phyloP scores from a whole-genome alignment of 805 yeast genomes.

The fission yeast (Schizosaccharomyces pombe) region DNA sequence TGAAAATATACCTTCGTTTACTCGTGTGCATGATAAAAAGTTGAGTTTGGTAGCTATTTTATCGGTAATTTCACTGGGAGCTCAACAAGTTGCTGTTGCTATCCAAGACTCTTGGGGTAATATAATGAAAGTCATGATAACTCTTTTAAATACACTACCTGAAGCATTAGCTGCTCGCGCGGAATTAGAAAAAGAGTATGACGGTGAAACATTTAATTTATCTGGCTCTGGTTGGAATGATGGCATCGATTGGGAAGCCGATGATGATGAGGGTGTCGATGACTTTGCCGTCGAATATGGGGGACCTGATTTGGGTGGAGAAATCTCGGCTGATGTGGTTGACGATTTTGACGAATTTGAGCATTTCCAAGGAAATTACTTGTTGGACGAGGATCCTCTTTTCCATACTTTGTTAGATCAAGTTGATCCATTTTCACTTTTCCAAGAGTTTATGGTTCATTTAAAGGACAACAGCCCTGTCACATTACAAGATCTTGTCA shows the following conservation, averaged over 20 bases:
- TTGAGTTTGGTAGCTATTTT: slow-evolving; percentile 46
- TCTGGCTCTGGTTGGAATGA: neutral
- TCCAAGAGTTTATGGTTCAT: slow-evolving; percentile 18
- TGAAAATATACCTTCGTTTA: slow-evolving; percentile 27
- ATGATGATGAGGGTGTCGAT: slow-evolving; percentile 15
- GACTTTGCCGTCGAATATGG: slow-evolving; percentile 13
- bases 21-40: slow-evolving; percentile 62
- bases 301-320: slow-evolving; percentile 13
- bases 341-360: slow-evolving; percentile 15
- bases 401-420: slow-evolving; percentile 58
- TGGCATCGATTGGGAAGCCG: slow-evolving; percentile 13
- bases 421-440: slow-evolving; percentile 44
- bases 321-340: slow-evolving; percentile 16
- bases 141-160: slow-evolving; percentile 39
- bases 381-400: slow-evolving; percentile 54
- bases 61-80: slow-evolving; percentile 18
- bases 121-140: slow-evolving; percentile 28
- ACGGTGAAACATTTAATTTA: slow-evolving; percentile 12
- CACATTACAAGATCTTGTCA: neutral
- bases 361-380: slow-evolving; percentile 11
- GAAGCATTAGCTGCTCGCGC: slow-evolving; percentile 41
- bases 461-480: neutral
- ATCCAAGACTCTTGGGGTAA: slow-evolving; percentile 18
- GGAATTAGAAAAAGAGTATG: slow-evolving; percentile 21
- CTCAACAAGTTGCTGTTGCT: slow-evolving; percentile 15